Conservation (phyloP, 192 early-diverging fungal genomes). For the Coemansia sp. region DNA sequence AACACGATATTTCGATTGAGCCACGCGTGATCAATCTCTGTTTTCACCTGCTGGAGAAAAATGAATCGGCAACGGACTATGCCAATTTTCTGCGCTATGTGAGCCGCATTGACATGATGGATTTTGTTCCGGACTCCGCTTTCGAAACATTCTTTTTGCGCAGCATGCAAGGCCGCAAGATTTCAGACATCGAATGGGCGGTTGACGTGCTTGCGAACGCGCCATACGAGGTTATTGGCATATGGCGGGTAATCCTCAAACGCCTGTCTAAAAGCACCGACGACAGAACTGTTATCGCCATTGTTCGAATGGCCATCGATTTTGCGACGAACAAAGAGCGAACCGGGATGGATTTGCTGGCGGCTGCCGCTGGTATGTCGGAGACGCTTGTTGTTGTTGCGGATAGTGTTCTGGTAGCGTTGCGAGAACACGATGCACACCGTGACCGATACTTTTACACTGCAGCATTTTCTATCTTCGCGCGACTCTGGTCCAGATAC, state of each 20-base stretch:
- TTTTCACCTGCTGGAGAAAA: constrained; percentile 18
- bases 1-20: constrained; percentile 28
- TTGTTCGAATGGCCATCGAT: constrained; percentile 12
- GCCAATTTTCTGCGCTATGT: constrained; percentile 51
- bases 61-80: constrained; percentile 12
- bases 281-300: constrained; percentile 7
- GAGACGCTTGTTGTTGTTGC: constrained; percentile 18
- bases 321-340: not conserved
- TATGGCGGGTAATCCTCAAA: constrained; percentile 22
- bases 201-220: constrained; percentile 5
- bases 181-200: constrained; percentile 42
- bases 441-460: not conserved
- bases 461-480: constrained; percentile 8
- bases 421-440: not conserved
- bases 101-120: constrained; percentile 18
- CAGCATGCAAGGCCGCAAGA: constrained; percentile 15
- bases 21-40: constrained; percentile 15
- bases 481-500: constrained; percentile 9
- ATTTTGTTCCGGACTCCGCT: constrained; percentile 13
- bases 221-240: not conserved
- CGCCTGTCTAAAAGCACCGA: constrained; percentile 6
- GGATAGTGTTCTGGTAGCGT: constrained; percentile 12
- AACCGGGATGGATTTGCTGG: constrained; percentile 17
- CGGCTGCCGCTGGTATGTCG: not conserved
- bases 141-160: constrained; percentile 18